A percentile compares a stretch with the other conserved stretches of the same genome.
Evolutionary conservation across 2,329 filamentous ascomycete species (phyloP).

Genomic region (Apiospora pterosperma): DNA sequence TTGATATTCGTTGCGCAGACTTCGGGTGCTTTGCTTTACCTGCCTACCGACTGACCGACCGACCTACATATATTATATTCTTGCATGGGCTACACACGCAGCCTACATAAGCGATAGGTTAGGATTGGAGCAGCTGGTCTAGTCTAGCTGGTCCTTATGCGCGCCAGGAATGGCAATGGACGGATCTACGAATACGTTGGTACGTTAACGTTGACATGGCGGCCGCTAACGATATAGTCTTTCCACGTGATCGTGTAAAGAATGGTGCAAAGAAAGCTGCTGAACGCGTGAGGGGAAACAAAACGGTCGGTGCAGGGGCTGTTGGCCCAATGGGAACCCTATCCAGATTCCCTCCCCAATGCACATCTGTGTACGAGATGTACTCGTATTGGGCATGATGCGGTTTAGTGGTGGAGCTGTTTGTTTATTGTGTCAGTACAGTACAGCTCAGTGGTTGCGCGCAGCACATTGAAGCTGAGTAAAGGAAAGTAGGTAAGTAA

Average conservation of each 20-base stretch:
- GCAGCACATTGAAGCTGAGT: not conserved
- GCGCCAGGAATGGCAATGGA: not conserved
- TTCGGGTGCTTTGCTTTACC: not conserved
- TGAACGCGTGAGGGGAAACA: not conserved
- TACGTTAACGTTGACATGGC: not conserved
- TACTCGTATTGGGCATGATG: too few species aligned
- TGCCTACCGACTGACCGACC: too few species aligned
- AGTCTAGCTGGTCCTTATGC: not conserved
- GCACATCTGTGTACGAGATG: too few species aligned
- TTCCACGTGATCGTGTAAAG: conserved; percentile 1
- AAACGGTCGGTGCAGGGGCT: not conserved
- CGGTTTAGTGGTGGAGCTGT: too few species aligned
- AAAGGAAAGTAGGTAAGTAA: too few species aligned
- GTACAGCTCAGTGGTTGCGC: not conserved
- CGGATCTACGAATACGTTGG: not conserved
- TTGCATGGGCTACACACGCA: not conserved
- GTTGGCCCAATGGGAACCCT: not conserved
- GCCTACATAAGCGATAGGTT: not conserved
- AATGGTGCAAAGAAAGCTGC: not conserved
- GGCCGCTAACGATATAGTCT: not conserved
- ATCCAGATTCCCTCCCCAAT: not conserved
- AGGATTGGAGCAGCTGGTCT: not conserved
- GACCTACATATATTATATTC: too few species aligned
- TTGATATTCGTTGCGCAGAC: too few species aligned
- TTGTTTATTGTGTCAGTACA: not conserved